Conservation (phyloP, 805 yeast species). For the Schwanniomyces vanrijiae region DNA sequence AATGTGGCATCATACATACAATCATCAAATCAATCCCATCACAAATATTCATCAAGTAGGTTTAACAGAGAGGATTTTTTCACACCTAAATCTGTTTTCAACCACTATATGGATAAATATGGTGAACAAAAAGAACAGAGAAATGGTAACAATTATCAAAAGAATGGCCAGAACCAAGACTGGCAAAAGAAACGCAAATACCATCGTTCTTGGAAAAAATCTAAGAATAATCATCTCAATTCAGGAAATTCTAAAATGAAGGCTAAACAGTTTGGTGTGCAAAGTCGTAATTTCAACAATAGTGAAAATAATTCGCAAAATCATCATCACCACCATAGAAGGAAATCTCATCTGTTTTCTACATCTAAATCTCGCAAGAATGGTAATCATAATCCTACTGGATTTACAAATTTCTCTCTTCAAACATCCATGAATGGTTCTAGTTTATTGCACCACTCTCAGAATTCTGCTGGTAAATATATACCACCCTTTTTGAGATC, state of each 20-base stretch:
- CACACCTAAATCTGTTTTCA: slow-evolving; percentile 74
- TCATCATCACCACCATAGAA: slow-evolving; percentile 10
- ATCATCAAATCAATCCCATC: slow-evolving; percentile 14
- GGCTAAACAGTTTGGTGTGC: neutral
- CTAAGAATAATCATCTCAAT: slow-evolving; percentile 14
- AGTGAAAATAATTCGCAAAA: slow-evolving; percentile 7
- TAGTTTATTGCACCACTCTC: neutral
- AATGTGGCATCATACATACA: slow-evolving; percentile 61
- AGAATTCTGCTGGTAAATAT: slow-evolving; percentile 25
- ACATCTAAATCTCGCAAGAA: slow-evolving; percentile 15
- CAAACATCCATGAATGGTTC: slow-evolving; percentile 4
- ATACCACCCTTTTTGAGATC: slow-evolving; percentile 44
- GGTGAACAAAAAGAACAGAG: slow-evolving; percentile 40
- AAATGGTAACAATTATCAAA: slow-evolving; percentile 4
- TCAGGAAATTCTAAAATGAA: slow-evolving; percentile 16
- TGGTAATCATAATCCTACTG: neutral
- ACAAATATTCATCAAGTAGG: slow-evolving; percentile 14
- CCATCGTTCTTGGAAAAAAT: slow-evolving; percentile 30
- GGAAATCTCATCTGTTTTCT: slow-evolving; percentile 23
- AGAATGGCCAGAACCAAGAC: slow-evolving; percentile 1
- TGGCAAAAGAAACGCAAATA: slow-evolving; percentile 19
- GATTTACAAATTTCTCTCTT: neutral
- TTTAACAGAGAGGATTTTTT: slow-evolving; percentile 72
- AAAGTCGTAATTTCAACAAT: slow-evolving; percentile 10
- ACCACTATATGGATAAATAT: slow-evolving; percentile 67